phyloP scores from a whole-genome alignment of 768 basidiomycete genomes.

The Suillus lakei region DNA sequence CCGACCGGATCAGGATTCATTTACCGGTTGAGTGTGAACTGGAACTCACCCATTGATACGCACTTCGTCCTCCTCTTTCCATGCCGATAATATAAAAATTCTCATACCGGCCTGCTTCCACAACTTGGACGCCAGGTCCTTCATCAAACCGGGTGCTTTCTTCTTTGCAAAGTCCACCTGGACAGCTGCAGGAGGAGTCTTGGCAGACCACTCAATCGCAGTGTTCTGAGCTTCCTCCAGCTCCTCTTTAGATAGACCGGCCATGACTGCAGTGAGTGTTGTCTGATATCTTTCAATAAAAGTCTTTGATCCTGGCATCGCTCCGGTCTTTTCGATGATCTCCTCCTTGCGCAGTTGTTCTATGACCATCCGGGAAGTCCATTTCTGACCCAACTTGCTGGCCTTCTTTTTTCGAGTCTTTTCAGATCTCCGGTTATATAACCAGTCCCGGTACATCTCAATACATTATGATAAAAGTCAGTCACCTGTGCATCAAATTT shows the following conservation, averaged over 20 bases:
- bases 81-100: not conserved
- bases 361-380: too few species aligned
- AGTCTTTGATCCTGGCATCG: not conserved
- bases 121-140: not conserved
- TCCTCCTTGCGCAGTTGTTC: too few species aligned
- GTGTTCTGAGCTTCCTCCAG: too few species aligned
- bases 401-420: not conserved
- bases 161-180: not conserved
- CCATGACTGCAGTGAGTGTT: not conserved
- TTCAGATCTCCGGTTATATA: not conserved
- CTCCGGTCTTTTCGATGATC: too few species aligned
- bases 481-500: not conserved
- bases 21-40: not conserved
- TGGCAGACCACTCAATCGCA: not conserved
- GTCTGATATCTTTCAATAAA: not conserved
- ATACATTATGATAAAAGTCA: not conserved
- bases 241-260: too few species aligned
- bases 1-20: not conserved
- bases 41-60: not conserved
- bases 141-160: not conserved
- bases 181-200: not conserved
- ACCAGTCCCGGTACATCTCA: not conserved
- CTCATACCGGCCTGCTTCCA: conserved; percentile 9
- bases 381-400: not conserved
- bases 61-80: not conserved